Evolutionary conservation across 2,329 filamentous ascomycete genomes (phyloP).

Genomic region (Penicillium expansum): DNA sequence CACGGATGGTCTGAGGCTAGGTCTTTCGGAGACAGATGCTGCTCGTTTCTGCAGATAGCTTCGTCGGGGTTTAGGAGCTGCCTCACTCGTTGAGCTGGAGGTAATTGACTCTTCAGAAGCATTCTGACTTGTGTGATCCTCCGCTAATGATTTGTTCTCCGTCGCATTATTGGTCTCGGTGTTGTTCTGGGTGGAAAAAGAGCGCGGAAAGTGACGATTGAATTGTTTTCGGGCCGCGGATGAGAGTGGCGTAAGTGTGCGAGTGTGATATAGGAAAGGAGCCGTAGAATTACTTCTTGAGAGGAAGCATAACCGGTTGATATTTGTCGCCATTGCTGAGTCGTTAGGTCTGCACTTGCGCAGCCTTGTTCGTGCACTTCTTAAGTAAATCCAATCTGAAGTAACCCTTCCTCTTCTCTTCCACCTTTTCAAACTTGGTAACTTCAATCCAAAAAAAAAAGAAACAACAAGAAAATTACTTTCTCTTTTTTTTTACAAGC

Average conservation of each 20-base stretch:
- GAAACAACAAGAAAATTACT: not conserved
- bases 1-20: not conserved
- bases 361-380: not conserved
- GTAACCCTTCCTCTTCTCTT: not conserved
- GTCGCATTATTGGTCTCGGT: not conserved
- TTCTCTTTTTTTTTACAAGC: not conserved
- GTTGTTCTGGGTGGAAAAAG: conserved; percentile 18
- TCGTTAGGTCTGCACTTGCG: not conserved
- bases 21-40: conserved; percentile 3
- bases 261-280: conserved; percentile 71
- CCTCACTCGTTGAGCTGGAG: not conserved
- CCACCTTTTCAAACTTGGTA: not conserved
- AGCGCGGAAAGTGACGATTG: conserved; percentile 9
- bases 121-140: conserved; percentile 1
- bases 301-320: conserved; percentile 31
- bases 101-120: conserved; percentile 2
- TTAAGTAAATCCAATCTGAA: not conserved
- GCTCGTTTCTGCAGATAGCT: conserved; percentile 27
- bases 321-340: conserved; percentile 31
- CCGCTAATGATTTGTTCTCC: not conserved
- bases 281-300: conserved; percentile 43
- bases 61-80: conserved; percentile 13
- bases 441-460: not conserved
- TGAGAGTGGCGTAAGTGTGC: conserved; percentile 50
- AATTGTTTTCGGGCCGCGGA: conserved; percentile 6